Evolutionary conservation across 192 early-diverging fungal species (phyloP).

Genomic region (Entomortierella parvispora): DNA sequence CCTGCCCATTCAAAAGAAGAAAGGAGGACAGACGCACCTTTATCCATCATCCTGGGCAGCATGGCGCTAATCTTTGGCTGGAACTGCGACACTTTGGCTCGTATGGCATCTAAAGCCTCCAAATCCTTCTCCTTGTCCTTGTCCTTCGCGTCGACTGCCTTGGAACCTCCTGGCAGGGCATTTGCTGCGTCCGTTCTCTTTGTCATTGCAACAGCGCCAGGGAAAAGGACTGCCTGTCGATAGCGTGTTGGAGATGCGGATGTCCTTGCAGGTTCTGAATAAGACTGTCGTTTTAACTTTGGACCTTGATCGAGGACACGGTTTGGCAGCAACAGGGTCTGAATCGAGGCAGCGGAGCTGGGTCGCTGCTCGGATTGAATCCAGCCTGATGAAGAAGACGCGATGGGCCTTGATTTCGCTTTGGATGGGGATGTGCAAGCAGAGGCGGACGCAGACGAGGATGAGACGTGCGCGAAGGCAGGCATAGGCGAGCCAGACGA

Average conservation of each 20-base stretch:
- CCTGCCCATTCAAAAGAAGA: no score
- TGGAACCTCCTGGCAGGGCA: background rate
- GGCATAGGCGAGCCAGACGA: no score
- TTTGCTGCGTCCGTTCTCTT: background rate
- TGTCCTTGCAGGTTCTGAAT: background rate
- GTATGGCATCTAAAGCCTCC: slow-evolving; percentile 7
- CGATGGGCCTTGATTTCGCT: background rate
- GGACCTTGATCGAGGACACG: no score
- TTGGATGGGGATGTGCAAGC: background rate
- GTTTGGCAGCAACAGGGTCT: background rate
- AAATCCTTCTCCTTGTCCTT: background rate
- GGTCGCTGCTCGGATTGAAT: slow-evolving; percentile 11
- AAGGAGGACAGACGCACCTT: no score
- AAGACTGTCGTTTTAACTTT: no score
- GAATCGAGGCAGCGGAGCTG: background rate
- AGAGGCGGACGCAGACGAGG: no score
- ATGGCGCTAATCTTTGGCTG: slow-evolving; percentile 17
- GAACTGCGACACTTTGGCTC: slow-evolving; percentile 13
- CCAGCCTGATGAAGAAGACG: slow-evolving; percentile 5
- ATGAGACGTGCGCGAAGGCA: no score
- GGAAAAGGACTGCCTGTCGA: background rate
- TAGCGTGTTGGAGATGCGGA: background rate
- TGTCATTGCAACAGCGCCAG: background rate
- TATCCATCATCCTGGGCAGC: slow-evolving; percentile 14
- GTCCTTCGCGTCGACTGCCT: background rate